A percentile compares a stretch with the other conserved stretches of the same genome.
These are phyloP conservation scores for Saccharomycopsis oosterbeekiorum DNA, from an alignment of 805 yeast genomes.

Conservation along the genomic window DNA sequence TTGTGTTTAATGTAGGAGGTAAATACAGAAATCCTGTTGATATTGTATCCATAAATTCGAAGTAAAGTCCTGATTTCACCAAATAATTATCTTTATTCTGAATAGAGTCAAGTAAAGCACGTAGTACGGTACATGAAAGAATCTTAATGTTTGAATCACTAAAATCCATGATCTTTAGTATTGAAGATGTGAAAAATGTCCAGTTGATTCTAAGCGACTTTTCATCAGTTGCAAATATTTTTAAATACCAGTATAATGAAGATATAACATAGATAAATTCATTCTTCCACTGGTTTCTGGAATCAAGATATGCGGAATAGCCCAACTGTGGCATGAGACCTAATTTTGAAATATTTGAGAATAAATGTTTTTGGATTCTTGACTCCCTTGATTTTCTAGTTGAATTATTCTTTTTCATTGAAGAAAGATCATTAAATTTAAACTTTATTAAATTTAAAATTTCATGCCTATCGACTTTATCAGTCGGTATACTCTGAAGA, in stretches of 20 bases:
- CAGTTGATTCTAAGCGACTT: neutral
- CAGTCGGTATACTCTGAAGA: neutral
- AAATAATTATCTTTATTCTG: neutral
- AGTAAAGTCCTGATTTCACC: neutral
- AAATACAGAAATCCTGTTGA: neutral
- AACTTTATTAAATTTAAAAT: neutral
- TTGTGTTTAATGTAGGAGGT: neutral
- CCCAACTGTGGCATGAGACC: neutral
- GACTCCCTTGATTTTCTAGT: neutral
- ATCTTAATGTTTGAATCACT: neutral
- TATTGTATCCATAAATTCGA: neutral
- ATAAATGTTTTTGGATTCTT: neutral
- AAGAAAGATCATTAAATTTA: neutral
- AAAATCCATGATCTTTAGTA: neutral
- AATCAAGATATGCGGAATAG: neutral
- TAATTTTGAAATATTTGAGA: neutral
- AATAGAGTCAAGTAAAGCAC: neutral
- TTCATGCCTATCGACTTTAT: neutral
- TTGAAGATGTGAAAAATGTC: neutral
- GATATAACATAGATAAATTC: neutral
- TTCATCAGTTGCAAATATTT: neutral
- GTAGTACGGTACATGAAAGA: neutral
- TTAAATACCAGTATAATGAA: neutral
- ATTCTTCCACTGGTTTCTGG: neutral
- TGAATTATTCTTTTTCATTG: neutral